Conservation (phyloP, 768 basidiomycete genomes). For the Leccinum subgranulosum region DNA sequence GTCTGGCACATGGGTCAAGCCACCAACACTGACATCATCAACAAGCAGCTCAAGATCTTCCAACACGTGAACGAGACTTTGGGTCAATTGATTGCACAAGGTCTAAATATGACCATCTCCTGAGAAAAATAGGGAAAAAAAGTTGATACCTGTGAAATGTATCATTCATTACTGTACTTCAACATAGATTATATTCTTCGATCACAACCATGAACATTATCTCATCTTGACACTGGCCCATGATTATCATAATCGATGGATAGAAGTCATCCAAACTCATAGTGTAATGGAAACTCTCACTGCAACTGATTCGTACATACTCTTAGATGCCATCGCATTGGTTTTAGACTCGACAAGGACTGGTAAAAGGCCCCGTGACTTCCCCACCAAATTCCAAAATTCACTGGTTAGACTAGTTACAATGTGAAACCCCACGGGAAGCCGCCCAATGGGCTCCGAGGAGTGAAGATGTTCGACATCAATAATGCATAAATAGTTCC, state of each 20-base stretch:
- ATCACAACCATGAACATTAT: background rate
- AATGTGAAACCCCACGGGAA: background rate
- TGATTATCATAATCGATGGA: no score
- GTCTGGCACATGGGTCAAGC: constrained; percentile 38
- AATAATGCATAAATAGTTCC: background rate
- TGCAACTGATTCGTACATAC: background rate
- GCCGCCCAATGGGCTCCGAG: background rate
- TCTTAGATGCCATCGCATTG: background rate
- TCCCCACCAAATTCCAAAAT: background rate
- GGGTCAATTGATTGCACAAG: constrained; percentile 36
- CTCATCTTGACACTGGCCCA: background rate
- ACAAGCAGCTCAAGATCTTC: constrained; percentile 34
- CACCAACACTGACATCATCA: constrained; percentile 25
- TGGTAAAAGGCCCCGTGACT: background rate
- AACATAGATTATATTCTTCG: background rate
- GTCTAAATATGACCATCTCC: constrained; percentile 21
- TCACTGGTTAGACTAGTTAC: background rate
- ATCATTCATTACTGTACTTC: background rate
- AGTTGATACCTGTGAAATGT: background rate
- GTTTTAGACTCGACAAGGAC: background rate
- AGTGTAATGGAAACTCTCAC: background rate
- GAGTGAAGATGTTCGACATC: background rate
- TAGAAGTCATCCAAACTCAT: background rate
- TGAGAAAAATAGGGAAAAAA: background rate
- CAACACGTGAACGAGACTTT: constrained; percentile 36